Conservation (phyloP, 2,329 filamentous ascomycete species). For the Aspergillus luchuensis region DNA sequence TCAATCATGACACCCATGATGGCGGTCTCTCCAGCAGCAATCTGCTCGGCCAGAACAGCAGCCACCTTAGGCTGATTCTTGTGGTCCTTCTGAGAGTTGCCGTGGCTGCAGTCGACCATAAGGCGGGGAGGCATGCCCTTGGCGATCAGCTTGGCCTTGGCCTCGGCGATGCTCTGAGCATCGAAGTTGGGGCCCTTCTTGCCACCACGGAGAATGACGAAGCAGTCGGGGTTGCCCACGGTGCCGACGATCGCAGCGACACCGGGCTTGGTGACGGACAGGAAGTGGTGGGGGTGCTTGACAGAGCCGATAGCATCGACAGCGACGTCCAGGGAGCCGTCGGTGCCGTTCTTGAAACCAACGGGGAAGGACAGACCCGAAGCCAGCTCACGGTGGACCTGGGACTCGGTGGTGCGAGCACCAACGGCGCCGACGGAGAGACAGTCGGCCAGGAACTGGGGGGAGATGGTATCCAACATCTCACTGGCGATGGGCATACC, state of each 20-base stretch:
- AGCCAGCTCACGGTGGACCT: conserved; percentile 91
- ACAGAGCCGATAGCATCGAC: conserved; percentile 96
- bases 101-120: conserved; percentile 98
- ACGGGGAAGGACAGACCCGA: conserved; percentile 95
- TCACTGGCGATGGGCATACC: conserved; percentile 97
- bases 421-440: conserved; percentile 91
- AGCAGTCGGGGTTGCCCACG: conserved; percentile 93
- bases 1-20: conserved; percentile 99
- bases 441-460: conserved; percentile 92
- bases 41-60: conserved; percentile 76
- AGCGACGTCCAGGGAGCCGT: conserved; percentile 83
- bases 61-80: conserved; percentile 97
- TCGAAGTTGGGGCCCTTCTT: conserved; percentile 95
- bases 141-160: conserved; percentile 75
- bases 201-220: conserved; percentile 90
- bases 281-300: conserved; percentile 89
- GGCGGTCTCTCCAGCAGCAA: conserved; percentile 76
- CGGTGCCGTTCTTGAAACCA: conserved; percentile 99
- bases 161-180: conserved; percentile 76
- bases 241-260: conserved; percentile 94
- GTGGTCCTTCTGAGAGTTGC: conserved; percentile 94
- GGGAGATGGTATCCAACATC: conserved; percentile 97
- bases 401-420: conserved; percentile 93
- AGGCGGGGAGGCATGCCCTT: conserved; percentile 73
- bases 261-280: conserved; percentile 95